Conservation (phyloP, 805 yeast genomes). For the Lipomyces sp. region DNA sequence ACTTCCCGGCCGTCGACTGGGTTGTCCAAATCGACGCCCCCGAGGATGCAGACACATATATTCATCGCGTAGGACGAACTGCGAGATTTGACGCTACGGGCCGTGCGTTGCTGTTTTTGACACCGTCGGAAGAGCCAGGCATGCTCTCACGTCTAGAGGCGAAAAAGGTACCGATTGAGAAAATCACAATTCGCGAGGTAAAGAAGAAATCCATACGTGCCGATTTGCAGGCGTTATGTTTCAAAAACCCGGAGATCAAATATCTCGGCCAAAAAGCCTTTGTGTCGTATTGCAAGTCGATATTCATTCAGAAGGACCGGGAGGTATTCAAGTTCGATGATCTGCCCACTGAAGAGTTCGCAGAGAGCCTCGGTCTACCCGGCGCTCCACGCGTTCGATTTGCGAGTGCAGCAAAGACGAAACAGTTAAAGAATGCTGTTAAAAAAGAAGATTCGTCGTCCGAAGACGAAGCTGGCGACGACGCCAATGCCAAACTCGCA, state of each 20-base stretch:
- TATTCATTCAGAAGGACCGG: slow-evolving; percentile 82
- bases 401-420: slow-evolving; percentile 50
- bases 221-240: slow-evolving; percentile 84
- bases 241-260: slow-evolving; percentile 86
- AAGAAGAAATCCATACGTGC: slow-evolving; percentile 70
- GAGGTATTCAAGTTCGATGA: slow-evolving; percentile 75
- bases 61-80: slow-evolving; percentile 98
- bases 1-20: slow-evolving; percentile 99
- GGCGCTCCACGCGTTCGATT: slow-evolving; percentile 93
- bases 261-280: slow-evolving; percentile 95
- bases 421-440: slow-evolving; percentile 77
- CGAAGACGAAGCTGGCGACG: slow-evolving; percentile 60
- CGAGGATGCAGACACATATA: slow-evolving; percentile 98
- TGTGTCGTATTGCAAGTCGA: slow-evolving; percentile 81
- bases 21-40: slow-evolving; percentile 98
- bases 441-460: slow-evolving; percentile 55
- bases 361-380: slow-evolving; percentile 86
- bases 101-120: slow-evolving; percentile 72
- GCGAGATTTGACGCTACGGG: slow-evolving; percentile 92
- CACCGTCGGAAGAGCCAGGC: slow-evolving; percentile 78
- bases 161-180: slow-evolving; percentile 65
- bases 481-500: slow-evolving; percentile 34
- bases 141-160: slow-evolving; percentile 61
- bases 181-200: slow-evolving; percentile 69
- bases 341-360: slow-evolving; percentile 77